Evolutionary conservation across 352 stramenopile genomes (phyloP), one percentile per base, ranked within the genome.

Genomic region (Globisporangium uncinulatum): DNA sequence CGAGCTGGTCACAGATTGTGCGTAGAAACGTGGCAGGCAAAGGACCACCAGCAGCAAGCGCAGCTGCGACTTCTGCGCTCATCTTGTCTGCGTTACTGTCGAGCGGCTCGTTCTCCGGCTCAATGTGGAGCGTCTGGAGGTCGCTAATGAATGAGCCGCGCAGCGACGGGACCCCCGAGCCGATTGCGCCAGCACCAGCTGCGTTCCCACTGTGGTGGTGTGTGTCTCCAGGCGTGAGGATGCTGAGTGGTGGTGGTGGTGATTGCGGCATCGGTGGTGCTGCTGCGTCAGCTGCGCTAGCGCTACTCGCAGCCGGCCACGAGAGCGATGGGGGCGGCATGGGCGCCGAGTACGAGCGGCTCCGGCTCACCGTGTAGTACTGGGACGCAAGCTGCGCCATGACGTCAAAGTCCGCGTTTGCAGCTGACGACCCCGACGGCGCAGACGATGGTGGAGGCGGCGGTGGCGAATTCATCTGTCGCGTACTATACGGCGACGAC

Each of bases 1-100:
- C 84, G 54, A 94, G 66, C 59, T 94, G 84, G 59, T 94, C 84
- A 57, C 84, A 94, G 62, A 94, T 90, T 59, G 84, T 92, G 39
- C 79, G 71, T 45, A 94, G 61, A 59, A 94, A 94, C 11, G 84
- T 94, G 6, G 84, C 84, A 1, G 84, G 84, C 49, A 92, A 59
- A 29, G 79, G 69, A 0, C 67, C 82, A 19, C 64, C 70, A 6
- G 57, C 31, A 7, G 59, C 37, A 1, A 65, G 13, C 19, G 68
- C 70, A 37, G 36, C 54, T 5, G 59, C 55, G 2, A 41, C 54
- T 6, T 57, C 57, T 19, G 56, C 59, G 29, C 7, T 64, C 14
- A 24, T 53, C 46, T 72, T 72, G 53, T 79, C 71, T 7, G 48
- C 49, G 19, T 46, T 56, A 11, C 42, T 47, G 56, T 82, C 66